Evolutionary conservation across 1,139 yeast species (phyloP), one percentile per base, ranked within the genome.

Genomic region (Hyphopichia wangnamkhiaoensis): DNA sequence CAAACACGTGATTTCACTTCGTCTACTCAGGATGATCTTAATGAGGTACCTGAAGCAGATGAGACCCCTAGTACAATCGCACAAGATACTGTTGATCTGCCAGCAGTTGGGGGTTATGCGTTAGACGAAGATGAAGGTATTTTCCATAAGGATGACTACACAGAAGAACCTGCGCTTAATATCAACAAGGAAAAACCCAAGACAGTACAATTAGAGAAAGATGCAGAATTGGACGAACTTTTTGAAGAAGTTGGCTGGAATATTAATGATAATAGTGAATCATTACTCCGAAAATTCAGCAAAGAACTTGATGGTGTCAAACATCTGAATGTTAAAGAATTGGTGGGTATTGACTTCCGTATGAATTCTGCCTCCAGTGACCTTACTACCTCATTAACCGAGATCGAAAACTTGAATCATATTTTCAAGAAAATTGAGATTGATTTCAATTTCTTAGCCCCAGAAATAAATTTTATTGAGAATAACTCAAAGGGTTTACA

Each of bases 401-500:
- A 85, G 51, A 82, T 95, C 47, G 83, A 82, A 30, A 75, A 78
- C 41, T 70, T 91, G 42, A 82, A 58, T 79, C 63, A 59, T 31
- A 59, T 71, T 9, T 73, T 73, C 54, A 70, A 68, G 44, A 65
- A 59, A 38, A 68, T 70, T 73, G 77, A 71, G 43, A 54, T 69
- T 19, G 69, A 64, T 39, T 68, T 72, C 45, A 65, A 63, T 38
- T 52, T 61, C 31, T 49, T 88, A 37, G 76, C 82, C 3, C 80
- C 80, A 6, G 93, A 86, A 44, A 80, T 90, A 37, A 74, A 77
- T 35, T 76, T 75, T 39, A 83, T 90, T 37, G 96, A 90, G 56
- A 70, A 74, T 32, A 87, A 86, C 53, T 82, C 90, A 1, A 81
- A 83, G 50, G 96, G 96, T 37, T 64, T 90, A 25, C 97, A 91